Evolutionary conservation across 257 asterid genomes (phyloP), one percentile per base, ranked within the genome.

Genomic region (Ehretia macrophylla): DNA sequence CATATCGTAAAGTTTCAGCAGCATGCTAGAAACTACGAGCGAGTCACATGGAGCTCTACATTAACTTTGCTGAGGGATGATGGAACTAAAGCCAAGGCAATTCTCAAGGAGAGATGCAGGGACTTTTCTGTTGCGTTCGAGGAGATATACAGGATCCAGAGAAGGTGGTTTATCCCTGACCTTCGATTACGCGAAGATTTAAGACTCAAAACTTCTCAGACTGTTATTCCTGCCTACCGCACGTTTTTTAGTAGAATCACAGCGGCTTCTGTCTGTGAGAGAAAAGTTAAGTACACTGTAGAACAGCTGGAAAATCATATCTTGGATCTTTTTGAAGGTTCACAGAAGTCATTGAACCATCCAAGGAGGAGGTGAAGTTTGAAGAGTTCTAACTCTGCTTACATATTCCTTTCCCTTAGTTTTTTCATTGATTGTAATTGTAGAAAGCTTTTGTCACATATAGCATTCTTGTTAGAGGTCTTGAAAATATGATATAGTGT

Each of bases 141-240:
- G 81, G 90, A 79, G 9, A 56, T 83, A 32, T 77, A 83, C 18
- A 85, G 77, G 74, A 77, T 14, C 65, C 96, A 85, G 64, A 83
- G 86, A 9, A 75, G 81, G 56, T 88, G 95, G 96, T 39, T 23
- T 10, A 75, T 85, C 58, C 92, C 92, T 8, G 84, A 88, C 23
- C n/a, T 5, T 68, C 55, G 56, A 40, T 95, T 88, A 53, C 71
- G 87, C 8, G 86, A 65, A 22, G 90, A 79, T 10, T 48, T 88
- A 32, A 77, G 74, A 70, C 70, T 79, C 64, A 72, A 72, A 2
- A 75, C 77, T 46, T 76, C 77, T 0, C 66, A 58, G 68, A 68
- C 57, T 8, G 78, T 87, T 13, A 73, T 79, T 60, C 82, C 47
- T 17, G 86, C 85, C 14, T 85, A 85, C 54, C 60, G 95, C 56